Percentiles rank a stretch among this genome's conserved stretches.
Evolutionary conservation across 1,139 yeast genomes (phyloP).

Genomic region (Zygosaccharomyces sapae): DNA sequence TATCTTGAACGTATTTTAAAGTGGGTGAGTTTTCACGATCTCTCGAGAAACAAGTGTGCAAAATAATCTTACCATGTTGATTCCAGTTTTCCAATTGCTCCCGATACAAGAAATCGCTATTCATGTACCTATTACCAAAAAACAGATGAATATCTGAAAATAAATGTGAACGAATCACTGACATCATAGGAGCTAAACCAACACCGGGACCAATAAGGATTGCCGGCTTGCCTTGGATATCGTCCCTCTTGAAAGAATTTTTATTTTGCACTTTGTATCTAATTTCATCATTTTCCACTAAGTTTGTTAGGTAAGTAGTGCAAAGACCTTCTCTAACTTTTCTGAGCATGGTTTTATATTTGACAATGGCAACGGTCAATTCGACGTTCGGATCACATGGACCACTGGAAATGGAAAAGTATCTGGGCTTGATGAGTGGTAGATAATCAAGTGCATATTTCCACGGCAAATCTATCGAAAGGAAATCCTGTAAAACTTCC

Average conservation of each 20-base stretch:
- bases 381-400: slow-evolving; percentile 40
- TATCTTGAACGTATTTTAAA: slow-evolving; percentile 69
- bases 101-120: slow-evolving; percentile 65
- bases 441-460: slow-evolving; percentile 70
- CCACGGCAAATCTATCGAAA: slow-evolving; percentile 66
- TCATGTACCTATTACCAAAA: slow-evolving; percentile 68
- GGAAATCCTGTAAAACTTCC: slow-evolving; percentile 80
- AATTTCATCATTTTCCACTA: slow-evolving; percentile 48
- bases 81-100: slow-evolving; percentile 48
- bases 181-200: slow-evolving; percentile 85
- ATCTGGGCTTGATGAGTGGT: slow-evolving; percentile 74
- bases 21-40: slow-evolving; percentile 41
- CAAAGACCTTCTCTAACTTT: slow-evolving; percentile 79
- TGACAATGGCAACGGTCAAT: slow-evolving; percentile 77
- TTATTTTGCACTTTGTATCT: slow-evolving; percentile 55
- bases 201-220: slow-evolving; percentile 86
- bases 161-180: slow-evolving; percentile 43
- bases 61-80: slow-evolving; percentile 37
- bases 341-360: slow-evolving; percentile 76
- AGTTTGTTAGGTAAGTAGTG: slow-evolving; percentile 64
- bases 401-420: slow-evolving; percentile 74
- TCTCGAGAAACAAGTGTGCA: slow-evolving; percentile 62
- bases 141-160: slow-evolving; percentile 46
- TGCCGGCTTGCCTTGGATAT: slow-evolving; percentile 45
- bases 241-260: slow-evolving; percentile 33